Base-by-base conservation (phyloP, 1,139 yeast genomes). In the Yamadazyma blattariae region DNA sequence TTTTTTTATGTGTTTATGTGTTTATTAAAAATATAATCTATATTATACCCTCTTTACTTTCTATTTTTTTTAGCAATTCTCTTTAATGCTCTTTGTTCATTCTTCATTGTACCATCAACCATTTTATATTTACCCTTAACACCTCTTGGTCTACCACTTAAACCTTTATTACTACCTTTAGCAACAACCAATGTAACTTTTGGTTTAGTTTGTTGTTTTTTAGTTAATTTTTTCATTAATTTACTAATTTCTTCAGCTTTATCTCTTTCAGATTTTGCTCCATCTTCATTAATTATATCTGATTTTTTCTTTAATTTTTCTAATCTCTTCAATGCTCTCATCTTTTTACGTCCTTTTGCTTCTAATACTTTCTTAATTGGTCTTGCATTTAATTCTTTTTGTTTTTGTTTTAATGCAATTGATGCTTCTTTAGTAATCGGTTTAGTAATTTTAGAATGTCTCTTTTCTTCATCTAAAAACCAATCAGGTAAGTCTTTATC, bases 361-460 rank as follows among this genome's bases (percentile, higher is more conserved):
- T 92, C 99, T 45, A 88, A 77, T 13, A 92, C 97, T 77, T 94
- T 92, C 77, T 92, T 92, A 55, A 92, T 90, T 11, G 99, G 98
- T 60, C 98, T 81, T 9, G 98, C 97, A 62, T 92, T 92, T 59
- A 94, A 67, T 44, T 92, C 90, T 59, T 77, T 86, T 71, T 83
- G 74, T 61, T 90, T 92, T 53, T 89, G 97, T 54, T 83, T 86
- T 44, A 92, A 73, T 0, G 97, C 98, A 43, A 82, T 67, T 0
- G 95, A 90, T 1, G 99, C 99, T 61, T 94, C 98, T 60, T 92
- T 94, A 5, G 98, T 92, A 41, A 92, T 86, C 8, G 98, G 98
- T 57, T 87, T 83, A 47, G 77, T 77, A 41, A 88, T 77, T 68
- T 88, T 89, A 36, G 90, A 82, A 64, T 90, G 97, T 52, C 67